These are phyloP conservation scores for Cercis canadensis DNA, from an alignment of 306 rosid species.

Conservation along the genomic window DNA sequence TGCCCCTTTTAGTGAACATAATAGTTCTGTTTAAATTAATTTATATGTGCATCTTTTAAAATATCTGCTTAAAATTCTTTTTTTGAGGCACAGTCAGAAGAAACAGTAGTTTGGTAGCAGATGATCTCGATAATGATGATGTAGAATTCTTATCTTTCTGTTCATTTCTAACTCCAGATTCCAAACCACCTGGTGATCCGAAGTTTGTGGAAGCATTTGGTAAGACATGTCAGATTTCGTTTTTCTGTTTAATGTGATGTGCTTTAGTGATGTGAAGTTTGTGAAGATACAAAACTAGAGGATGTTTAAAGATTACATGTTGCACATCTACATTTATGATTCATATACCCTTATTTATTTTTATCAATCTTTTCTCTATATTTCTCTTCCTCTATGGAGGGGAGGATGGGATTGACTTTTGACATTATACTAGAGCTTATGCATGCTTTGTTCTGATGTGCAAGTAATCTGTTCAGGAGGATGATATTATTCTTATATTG, in stretches of 20 bases:
- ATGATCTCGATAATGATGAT: constrained; percentile 24
- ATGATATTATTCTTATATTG: not conserved
- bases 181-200: constrained; percentile 73
- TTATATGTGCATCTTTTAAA: constrained; percentile 6
- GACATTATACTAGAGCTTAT: not conserved
- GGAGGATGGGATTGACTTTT: constrained; percentile 14
- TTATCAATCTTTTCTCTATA: constrained; percentile 20
- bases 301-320: constrained; percentile 18
- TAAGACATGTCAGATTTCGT: constrained; percentile 48
- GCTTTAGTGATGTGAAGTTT: constrained; percentile 5
- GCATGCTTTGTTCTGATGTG: constrained; percentile 8
- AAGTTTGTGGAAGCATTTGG: constrained; percentile 89
- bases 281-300: too few relatives aligned
- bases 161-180: constrained; percentile 65
- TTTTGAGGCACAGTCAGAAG: not conserved
- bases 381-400: not conserved
- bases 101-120: constrained; percentile 9
- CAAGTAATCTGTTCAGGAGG: constrained; percentile 19
- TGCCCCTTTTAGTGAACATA: not conserved
- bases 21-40: constrained; percentile 20
- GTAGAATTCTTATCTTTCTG: constrained; percentile 26
- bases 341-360: not conserved
- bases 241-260: constrained; percentile 26
- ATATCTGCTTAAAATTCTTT: constrained; percentile 1
- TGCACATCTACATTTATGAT: not conserved